These are phyloP conservation scores for Malassezia obtusa DNA, from an alignment of 1,284 basidiomycete species.

Conservation along the genomic window DNA sequence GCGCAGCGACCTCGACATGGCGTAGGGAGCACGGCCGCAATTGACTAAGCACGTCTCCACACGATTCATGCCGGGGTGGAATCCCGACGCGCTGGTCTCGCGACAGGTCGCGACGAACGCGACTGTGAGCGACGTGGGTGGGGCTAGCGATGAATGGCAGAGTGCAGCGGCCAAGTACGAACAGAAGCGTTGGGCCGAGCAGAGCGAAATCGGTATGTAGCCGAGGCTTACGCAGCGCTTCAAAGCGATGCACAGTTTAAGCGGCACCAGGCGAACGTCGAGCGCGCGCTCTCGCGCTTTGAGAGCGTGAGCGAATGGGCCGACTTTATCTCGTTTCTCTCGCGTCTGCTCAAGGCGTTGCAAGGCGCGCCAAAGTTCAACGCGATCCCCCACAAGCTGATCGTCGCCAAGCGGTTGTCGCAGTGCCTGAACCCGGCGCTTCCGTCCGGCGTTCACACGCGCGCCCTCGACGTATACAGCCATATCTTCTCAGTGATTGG, in stretches of 20 bases:
- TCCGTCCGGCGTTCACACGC: constrained; percentile 90
- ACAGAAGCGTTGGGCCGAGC: constrained; percentile 39
- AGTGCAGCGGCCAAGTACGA: constrained; percentile 39
- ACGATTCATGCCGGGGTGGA: constrained; percentile 1
- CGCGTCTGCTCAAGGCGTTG: constrained; percentile 85
- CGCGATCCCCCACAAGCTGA: constrained; percentile 86
- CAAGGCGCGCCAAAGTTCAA: constrained; percentile 84
- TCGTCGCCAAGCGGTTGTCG: constrained; percentile 85
- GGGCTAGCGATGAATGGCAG: constrained; percentile 23
- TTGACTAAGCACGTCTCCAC: not conserved
- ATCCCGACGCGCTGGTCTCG: constrained; percentile 15
- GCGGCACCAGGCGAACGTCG: constrained; percentile 83
- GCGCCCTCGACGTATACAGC: constrained; percentile 86
- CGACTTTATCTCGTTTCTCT: constrained; percentile 95
- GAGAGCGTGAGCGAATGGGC: constrained; percentile 98
- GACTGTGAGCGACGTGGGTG: not conserved
- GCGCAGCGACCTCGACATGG: constrained; percentile 42
- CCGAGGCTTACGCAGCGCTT: constrained; percentile 18
- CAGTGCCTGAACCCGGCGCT: constrained; percentile 95
- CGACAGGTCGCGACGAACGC: constrained; percentile 5
- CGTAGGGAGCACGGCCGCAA: not conserved
- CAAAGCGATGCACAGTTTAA: constrained; percentile 77
- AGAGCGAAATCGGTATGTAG: constrained; percentile 31
- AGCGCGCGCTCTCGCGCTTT: constrained; percentile 82
- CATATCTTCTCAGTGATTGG: constrained; percentile 83